These are phyloP conservation scores for Umbellularia californica DNA, from an alignment of 164 flowering plant genomes.

Conservation along the genomic window DNA sequence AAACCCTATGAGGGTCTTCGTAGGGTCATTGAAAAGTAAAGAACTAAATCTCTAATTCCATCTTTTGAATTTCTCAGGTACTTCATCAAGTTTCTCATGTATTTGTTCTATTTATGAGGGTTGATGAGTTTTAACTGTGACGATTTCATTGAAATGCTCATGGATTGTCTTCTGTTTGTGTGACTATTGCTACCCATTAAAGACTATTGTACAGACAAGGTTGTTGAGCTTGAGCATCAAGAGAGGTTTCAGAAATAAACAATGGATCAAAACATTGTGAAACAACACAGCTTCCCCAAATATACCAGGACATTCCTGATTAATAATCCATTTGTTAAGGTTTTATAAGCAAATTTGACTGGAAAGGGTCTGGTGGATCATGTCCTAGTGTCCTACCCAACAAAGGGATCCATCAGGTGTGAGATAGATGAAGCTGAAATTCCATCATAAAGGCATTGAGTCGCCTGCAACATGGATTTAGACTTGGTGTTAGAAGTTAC, in stretches of 20 bases:
- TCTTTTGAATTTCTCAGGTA: too few species aligned
- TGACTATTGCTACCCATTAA: too few species aligned
- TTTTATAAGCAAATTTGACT: background rate
- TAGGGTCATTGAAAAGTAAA: too few species aligned
- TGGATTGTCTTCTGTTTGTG: too few species aligned
- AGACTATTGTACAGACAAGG: too few species aligned
- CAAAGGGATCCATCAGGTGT: slow-evolving; percentile 6
- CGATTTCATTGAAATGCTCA: too few species aligned
- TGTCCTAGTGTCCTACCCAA: slow-evolving; percentile 4
- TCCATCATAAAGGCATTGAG: slow-evolving; percentile 53
- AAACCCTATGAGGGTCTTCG: too few species aligned
- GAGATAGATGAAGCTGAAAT: background rate
- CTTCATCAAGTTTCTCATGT: too few species aligned
- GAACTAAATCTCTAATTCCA: too few species aligned
- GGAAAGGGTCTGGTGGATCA: background rate
- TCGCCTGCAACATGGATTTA: slow-evolving; percentile 32
- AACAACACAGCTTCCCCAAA: background rate
- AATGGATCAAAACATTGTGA: background rate
- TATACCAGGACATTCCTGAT: background rate
- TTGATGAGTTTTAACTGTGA: too few species aligned
- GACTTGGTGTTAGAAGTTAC: slow-evolving; percentile 3
- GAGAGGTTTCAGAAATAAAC: background rate
- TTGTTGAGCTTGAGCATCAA: background rate
- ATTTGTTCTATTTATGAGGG: too few species aligned
- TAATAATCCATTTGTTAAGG: background rate